Evolutionary conservation across 306 rosid genomes (phyloP), one percentile per base, ranked within the genome.

Genomic region (Begonia loranthoides): DNA sequence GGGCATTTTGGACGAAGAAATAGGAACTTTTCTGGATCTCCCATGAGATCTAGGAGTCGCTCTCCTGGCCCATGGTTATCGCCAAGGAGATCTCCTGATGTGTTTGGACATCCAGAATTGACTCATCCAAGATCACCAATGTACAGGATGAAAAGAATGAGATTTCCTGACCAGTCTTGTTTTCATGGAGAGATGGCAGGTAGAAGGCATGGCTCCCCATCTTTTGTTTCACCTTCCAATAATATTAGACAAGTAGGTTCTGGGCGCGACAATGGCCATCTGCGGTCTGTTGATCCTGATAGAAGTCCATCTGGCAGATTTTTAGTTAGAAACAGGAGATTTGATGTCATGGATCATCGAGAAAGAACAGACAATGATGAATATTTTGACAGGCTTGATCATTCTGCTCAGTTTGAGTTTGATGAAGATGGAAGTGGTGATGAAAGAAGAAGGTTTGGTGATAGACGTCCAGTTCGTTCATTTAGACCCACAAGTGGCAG

Each of bases 91-190:
- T 75, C 89, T 38, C 84, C 84, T 4, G 79, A 84, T 33, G 79
- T 79, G 21, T 89, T 82, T 78, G 74, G 87, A 33, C 89, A 73
- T 64, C 75, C 79, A 52, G 90, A 76, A 51, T 16, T 76, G 52
- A 62, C 53, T 24, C 82, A 72, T 59, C 83, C 71, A 65, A 71
- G 93, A 67, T 74, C 96, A 49, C 62, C 81, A 5, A 77, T 76
- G 58, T 85, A 70, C 73, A 65, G 87, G 61, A 66, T 62, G 72
- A 80, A 79, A 55, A 75, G 84, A 64, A 75, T 89, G 82, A 85
- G 93, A 70, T 82, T 90, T 44, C 97, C 94, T 6, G 85, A 84
- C 19, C 82, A 81, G 21, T 79, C 76, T 22, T 75, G 72, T 67
- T 82, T 82, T 48, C 49, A 68, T 3, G 74, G 79, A 43, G 81